phyloP scores from a whole-genome alignment of 2,329 filamentous ascomycete genomes.

The Capronia americana region DNA sequence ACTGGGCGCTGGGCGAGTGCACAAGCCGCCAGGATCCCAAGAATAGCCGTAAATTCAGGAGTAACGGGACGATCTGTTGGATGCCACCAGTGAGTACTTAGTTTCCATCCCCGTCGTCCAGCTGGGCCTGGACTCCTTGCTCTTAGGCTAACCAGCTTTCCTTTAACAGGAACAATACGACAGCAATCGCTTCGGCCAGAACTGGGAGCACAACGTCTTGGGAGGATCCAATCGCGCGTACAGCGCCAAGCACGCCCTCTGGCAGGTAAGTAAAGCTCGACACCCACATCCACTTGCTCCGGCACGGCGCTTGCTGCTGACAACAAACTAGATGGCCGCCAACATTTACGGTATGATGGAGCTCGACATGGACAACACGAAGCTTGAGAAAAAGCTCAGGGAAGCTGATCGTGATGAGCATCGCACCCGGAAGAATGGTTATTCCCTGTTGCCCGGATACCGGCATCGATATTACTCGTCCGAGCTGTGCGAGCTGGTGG shows the following conservation, averaged over 20 bases:
- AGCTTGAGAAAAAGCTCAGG: constrained; percentile 18
- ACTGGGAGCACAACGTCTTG: constrained; percentile 23
- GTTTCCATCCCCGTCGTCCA: neutral
- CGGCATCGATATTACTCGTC: constrained; percentile 16
- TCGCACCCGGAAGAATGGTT: constrained; percentile 14
- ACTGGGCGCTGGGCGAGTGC: constrained; percentile 33
- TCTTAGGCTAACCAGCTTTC: neutral
- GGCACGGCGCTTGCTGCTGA: neutral
- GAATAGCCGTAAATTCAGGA: constrained; percentile 27
- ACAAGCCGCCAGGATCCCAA: constrained; percentile 22
- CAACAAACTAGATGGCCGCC: constrained; percentile 19
- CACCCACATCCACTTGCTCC: neutral
- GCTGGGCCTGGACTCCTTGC: neutral
- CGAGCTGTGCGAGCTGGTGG: constrained; percentile 22
- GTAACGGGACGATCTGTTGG: constrained; percentile 29
- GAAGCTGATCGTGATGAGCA: constrained; percentile 14
- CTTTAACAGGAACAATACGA: constrained; percentile 28
- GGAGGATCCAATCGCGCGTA: constrained; percentile 19
- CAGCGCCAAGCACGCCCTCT: constrained; percentile 30
- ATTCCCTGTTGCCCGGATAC: constrained; percentile 20
- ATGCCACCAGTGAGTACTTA: constrained; percentile 28
- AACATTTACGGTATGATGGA: constrained; percentile 33
- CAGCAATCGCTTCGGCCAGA: constrained; percentile 21
- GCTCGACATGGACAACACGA: constrained; percentile 20
- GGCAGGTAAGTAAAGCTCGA: constrained; percentile 18